Evolutionary conservation across 2,329 filamentous ascomycete species (phyloP).

Genomic region (Talaromyces atroroseus): DNA sequence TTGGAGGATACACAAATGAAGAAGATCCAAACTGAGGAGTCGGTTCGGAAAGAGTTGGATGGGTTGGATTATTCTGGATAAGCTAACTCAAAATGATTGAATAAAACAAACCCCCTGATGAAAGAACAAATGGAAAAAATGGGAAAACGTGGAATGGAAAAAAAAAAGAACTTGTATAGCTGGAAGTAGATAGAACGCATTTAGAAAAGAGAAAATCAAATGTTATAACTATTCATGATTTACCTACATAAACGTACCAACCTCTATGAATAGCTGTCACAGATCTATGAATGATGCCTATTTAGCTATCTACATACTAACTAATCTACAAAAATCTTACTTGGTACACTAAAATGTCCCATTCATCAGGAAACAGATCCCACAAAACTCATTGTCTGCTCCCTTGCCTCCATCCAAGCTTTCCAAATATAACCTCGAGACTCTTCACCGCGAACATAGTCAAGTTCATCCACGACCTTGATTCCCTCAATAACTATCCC

Average conservation of each 20-base stretch:
- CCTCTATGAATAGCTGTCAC: no score
- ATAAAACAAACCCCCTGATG: neutral
- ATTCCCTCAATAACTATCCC: neutral
- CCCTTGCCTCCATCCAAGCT: neutral
- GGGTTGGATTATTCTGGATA: constrained; percentile 48
- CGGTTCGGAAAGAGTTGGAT: constrained; percentile 78
- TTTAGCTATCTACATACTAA: neutral
- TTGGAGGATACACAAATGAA: constrained; percentile 97
- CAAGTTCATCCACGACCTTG: neutral
- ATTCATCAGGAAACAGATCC: neutral
- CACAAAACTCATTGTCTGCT: neutral
- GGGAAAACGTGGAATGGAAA: no score
- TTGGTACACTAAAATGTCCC: neutral
- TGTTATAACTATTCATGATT: neutral
- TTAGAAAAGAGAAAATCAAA: neutral
- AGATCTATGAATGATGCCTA: no score
- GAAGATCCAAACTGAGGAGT: constrained; percentile 87
- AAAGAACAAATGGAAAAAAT: neutral
- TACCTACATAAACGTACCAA: neutral
- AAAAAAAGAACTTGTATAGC: neutral
- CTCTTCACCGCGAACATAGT: neutral
- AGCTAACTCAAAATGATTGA: neutral
- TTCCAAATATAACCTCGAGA: neutral
- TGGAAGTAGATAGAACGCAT: neutral
- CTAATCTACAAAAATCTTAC: neutral